Base-by-base conservation (phyloP, 495 filamentous ascomycete genomes). In the Ascobolus immersus region DNA sequence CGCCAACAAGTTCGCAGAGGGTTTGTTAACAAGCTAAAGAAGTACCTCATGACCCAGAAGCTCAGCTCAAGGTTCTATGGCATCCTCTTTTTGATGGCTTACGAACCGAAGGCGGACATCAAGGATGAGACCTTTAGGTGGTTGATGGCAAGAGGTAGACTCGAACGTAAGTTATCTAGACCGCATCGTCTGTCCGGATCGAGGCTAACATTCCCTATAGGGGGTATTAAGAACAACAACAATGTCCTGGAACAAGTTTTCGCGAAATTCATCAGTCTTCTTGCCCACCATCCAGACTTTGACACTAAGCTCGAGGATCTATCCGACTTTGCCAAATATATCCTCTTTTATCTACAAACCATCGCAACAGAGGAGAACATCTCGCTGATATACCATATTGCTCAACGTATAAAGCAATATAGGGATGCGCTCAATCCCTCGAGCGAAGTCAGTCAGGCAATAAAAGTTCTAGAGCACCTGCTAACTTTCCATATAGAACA, bases 201-300 rank as follows among this genome's bases (percentile, higher is more conserved):
- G n/a, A n/a, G n/a, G n/a, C n/a, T n/a, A n/a, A n/a, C n/a, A n/a
- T n/a, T n/a, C n/a, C n/a, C n/a, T n/a, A n/a, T n/a, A n/a, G n/a
- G n/a, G n/a, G n/a, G n/a, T n/a, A n/a, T n/a, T n/a, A 47, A 56
- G 10, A 49, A 53, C 21, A 65, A 64, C 35, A 61, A 69, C 18
- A 68, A 58, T 22, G 59, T 72, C 5, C 73, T 94, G 60, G 89
- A 94, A 51, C 59, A 70, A 11, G 59, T 75, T n/a, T 77, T 99
- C 50, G 64, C 77, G 11, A 73, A 86, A 14, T 61, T 94, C 10
- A 53, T 94, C 25, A 86, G 77, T 24, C 57, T 93, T 17, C 67
- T 94, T 12, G 81, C 84, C 10, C 86, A 94, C 48, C 86, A 99
- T 52, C 86, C 82, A 1, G 89, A 99, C 50, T 99, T 84, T 49